A percentile compares a stretch with the other conserved stretches of the same genome.
These are phyloP conservation scores for Fusarium sambucinum DNA, from an alignment of 2,329 filamentous ascomycete genomes.

Conservation along the genomic window DNA sequence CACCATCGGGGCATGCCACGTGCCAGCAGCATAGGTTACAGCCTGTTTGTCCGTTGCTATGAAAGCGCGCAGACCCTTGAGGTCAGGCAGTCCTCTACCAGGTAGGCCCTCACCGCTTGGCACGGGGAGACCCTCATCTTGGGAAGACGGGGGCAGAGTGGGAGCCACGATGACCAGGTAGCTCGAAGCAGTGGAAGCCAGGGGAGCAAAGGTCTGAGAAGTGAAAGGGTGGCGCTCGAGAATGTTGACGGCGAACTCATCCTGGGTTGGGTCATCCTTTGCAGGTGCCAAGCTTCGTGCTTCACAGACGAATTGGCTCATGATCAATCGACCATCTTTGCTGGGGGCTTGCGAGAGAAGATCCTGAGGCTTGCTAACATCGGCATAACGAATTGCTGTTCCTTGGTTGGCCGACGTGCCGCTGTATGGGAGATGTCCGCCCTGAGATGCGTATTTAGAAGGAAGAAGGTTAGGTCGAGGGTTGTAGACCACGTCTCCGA, in stretches of 20 bases:
- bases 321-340: constrained; percentile 66
- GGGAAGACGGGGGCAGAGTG: constrained; percentile 64
- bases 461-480: constrained; percentile 70
- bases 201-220: constrained; percentile 90
- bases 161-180: constrained; percentile 94
- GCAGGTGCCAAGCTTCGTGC: constrained; percentile 48
- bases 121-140: constrained; percentile 46
- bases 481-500: constrained; percentile 86
- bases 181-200: constrained; percentile 64
- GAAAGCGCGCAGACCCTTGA: constrained; percentile 79
- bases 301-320: constrained; percentile 91
- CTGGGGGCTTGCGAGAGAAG: constrained; percentile 76
- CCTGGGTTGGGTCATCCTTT: constrained; percentile 18
- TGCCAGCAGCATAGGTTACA: constrained; percentile 91
- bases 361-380: constrained; percentile 79
- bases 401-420: constrained; percentile 83
- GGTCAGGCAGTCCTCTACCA: constrained; percentile 77
- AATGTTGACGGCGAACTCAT: constrained; percentile 71
- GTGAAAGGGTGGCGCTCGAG: constrained; percentile 95
- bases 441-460: constrained; percentile 58
- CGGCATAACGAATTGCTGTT: constrained; percentile 85
- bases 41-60: constrained; percentile 82
- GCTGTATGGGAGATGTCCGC: constrained; percentile 56
- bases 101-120: constrained; percentile 59
- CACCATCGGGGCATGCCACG: constrained; percentile 97